Base-by-base conservation (phyloP, 2,329 filamentous ascomycete genomes). In the Nannizziopsis arthrosporioides region DNA sequence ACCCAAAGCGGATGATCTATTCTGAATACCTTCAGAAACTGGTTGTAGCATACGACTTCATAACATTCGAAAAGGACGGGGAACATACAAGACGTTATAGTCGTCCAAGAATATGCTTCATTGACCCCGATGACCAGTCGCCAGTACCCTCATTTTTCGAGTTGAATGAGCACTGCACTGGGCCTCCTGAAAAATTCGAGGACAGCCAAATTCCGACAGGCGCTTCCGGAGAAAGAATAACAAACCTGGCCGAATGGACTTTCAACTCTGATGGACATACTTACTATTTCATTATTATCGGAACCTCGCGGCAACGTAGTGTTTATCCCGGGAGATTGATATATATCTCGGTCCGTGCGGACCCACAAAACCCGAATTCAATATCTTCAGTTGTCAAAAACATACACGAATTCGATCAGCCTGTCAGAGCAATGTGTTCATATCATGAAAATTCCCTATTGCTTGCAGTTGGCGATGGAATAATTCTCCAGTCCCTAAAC, bases 371-470 rank as follows among this genome's bases (percentile, higher is more conserved):
- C 15, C 54, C 59, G 4, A 58, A 56, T 1, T 57, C 54, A 3
- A 60, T 68, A 27, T 57, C 62, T 35, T 63, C 63, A 35, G 54
- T 52, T 12, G 59, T 65, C 34, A 68, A 67, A 47, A 59, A 67
- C 45, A 56, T 65, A 42, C 61, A 66, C 50, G 53, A 49, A 17
- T 62, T 66, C 27, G 59, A 64, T 6, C 56, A 56, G 1, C 61
- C 49, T 68, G 77, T 51, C 61, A 84, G 42, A 72, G 83, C 54
- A 72, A 75, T 63, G 75, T 78, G 59, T 63, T 69, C 52, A 69
- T 81, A 52, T 50, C 61, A 61, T 2, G 59, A 61, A 42, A 65
- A 59, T 22, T 68, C 66, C 17, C 56, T 73, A 30, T 64, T 77
- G 38, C 65, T 71, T 10, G 70, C 68, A 19, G 63, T 67, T 18